A percentile compares a stretch with the other conserved stretches of the same genome.
Conservation (phyloP, 1,284 basidiomycete species). For the Marasmius fiardii region DNA sequence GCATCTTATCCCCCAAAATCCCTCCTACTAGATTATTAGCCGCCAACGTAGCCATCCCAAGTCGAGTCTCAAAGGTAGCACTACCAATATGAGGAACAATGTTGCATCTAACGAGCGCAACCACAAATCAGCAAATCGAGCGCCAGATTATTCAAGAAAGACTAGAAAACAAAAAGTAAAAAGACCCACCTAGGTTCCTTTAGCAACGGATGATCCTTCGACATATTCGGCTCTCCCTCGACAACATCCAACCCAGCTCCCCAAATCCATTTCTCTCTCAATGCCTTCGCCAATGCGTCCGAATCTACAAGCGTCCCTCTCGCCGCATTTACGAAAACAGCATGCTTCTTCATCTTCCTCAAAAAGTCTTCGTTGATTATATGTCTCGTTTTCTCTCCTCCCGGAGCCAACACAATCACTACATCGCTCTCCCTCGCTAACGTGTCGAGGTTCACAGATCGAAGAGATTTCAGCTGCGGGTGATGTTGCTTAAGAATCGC, state of each 20-base stretch:
- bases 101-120: slow-evolving; percentile 52
- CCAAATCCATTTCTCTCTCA: slow-evolving; percentile 78
- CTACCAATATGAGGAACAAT: slow-evolving; percentile 90
- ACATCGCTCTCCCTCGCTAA: slow-evolving; percentile 78
- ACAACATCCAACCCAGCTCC: slow-evolving; percentile 94
- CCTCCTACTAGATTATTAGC: slow-evolving; percentile 58
- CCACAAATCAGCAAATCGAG: not conserved
- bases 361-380: slow-evolving; percentile 74
- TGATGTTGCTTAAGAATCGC: slow-evolving; percentile 41
- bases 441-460: slow-evolving; percentile 58
- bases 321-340: slow-evolving; percentile 78
- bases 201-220: slow-evolving; percentile 75
- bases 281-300: slow-evolving; percentile 79
- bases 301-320: slow-evolving; percentile 87
- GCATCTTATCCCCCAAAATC: slow-evolving; percentile 50
- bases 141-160: too few relatives aligned
- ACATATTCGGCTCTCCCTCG: slow-evolving; percentile 85
- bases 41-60: slow-evolving; percentile 78
- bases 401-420: slow-evolving; percentile 81
- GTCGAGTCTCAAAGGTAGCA: slow-evolving; percentile 82
- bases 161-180: slow-evolving; percentile 1
- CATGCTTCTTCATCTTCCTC: slow-evolving; percentile 79
- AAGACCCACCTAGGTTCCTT: slow-evolving; percentile 62
- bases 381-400: slow-evolving; percentile 71
- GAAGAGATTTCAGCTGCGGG: slow-evolving; percentile 43